Conservation (phyloP, 768 basidiomycete species). For the Panaeolus papilionaceus region DNA sequence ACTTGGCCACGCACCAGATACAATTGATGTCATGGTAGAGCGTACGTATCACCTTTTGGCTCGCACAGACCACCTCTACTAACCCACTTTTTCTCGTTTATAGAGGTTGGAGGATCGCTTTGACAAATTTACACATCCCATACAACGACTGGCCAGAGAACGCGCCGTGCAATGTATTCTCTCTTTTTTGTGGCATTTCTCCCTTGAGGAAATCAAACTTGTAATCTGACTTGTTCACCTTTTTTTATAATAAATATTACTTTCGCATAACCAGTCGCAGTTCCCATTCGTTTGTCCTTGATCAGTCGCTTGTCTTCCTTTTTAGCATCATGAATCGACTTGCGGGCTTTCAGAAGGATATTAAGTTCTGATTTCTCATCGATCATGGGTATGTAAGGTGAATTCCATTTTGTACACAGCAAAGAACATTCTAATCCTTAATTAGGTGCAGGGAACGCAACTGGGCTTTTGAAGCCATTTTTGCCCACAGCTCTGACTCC, state of each 20-base stretch:
- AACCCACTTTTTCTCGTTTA: slow-evolving; percentile 13
- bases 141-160: slow-evolving; percentile 17
- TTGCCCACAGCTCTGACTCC: slow-evolving; percentile 55
- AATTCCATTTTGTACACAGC: not conserved
- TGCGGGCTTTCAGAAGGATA: not conserved
- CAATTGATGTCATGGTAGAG: slow-evolving; percentile 97
- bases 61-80: slow-evolving; percentile 21
- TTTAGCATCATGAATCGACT: not conserved
- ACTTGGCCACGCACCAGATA: slow-evolving; percentile 53
- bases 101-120: slow-evolving; percentile 53
- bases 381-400: not conserved
- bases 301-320: not conserved
- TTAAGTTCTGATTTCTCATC: not conserved
- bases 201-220: slow-evolving; percentile 12
- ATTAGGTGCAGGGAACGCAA: slow-evolving; percentile 42
- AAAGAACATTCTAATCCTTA: slow-evolving; percentile 18
- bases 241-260: slow-evolving; percentile 14
- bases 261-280: not conserved
- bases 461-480: slow-evolving; percentile 60
- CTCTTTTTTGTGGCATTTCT: slow-evolving; percentile 13
- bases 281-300: not conserved
- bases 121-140: slow-evolving; percentile 11
- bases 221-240: slow-evolving; percentile 2
- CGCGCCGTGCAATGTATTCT: slow-evolving; percentile 17
- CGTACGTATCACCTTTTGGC: slow-evolving; percentile 57